Evolutionary conservation across 805 yeast species (phyloP).

Genomic region (Lipomyces lipofer): DNA sequence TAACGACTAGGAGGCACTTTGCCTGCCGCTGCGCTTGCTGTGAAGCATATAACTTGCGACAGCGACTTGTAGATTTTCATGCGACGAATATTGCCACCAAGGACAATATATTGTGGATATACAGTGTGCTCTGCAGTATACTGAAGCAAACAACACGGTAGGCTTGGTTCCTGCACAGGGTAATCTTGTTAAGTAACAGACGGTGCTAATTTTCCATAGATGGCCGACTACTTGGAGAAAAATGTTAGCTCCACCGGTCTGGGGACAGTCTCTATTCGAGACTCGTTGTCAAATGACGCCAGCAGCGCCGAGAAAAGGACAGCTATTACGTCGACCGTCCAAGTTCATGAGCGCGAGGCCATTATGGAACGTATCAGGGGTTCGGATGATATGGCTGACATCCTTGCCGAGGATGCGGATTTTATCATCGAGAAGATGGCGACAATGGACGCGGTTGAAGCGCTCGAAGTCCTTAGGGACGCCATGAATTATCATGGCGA

Average conservation of each 20-base stretch:
- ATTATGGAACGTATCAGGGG: slow-evolving; percentile 10
- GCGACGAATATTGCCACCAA: background rate
- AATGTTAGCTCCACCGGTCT: slow-evolving; percentile 47
- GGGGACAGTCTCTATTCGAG: slow-evolving; percentile 33
- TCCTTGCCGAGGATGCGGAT: slow-evolving; percentile 21
- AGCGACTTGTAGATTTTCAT: background rate
- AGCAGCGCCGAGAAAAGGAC: slow-evolving; percentile 1
- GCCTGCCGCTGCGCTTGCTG: background rate
- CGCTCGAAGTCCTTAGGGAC: slow-evolving; percentile 42
- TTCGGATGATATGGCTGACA: slow-evolving; percentile 23
- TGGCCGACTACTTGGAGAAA: slow-evolving; percentile 28
- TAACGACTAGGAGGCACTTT: no score
- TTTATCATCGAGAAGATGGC: slow-evolving; percentile 48
- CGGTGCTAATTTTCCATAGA: background rate
- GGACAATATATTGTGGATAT: background rate
- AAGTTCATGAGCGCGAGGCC: slow-evolving; percentile 8
- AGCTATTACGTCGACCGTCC: background rate
- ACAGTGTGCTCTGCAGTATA: background rate
- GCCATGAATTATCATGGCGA: slow-evolving; percentile 44
- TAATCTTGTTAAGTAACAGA: background rate
- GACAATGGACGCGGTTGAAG: slow-evolving; percentile 41
- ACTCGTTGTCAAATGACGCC: slow-evolving; percentile 1
- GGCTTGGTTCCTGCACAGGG: background rate
- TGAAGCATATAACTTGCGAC: background rate
- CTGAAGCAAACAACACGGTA: background rate